Base-by-base conservation (phyloP, 371 early-diverging fungal genomes). In the Zopfochytrium polystomum region DNA sequence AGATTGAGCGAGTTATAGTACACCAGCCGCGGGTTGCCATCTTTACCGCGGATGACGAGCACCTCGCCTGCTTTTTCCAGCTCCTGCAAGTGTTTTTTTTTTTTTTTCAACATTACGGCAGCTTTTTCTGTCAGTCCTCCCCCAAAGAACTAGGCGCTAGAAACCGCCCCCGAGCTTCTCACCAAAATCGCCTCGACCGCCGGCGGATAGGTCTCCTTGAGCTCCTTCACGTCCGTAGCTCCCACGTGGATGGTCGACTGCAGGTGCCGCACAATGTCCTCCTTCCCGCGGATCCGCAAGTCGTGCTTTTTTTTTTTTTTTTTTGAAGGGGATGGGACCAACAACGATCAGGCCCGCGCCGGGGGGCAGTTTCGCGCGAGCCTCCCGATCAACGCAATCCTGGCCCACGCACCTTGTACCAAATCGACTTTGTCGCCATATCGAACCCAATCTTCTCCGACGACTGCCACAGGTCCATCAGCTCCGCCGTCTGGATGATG, bases 181-280 rank as follows among this genome's bases (percentile, higher is more conserved):
- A 66, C 72, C 54, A 84, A 78, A 3, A 90, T 85, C 13, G 86
- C 84, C 38, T 83, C 82, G 20, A 76, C 59, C 23, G 89, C 69
- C 44, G 87, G 87, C 18, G 89, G 74, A 64, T 89, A 88, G 2
- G 90, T 90, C 55, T 91, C 93, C 43, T 84, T 83, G 35, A 93
- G 76, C 43, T 87, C 88, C 63, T 86, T 88, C 50, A 85, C 83
- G 33, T 90, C 90, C 74, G 89, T 83, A 1, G 91, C 93, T 7
- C 87, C 88, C 38, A 81, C 75, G 44, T 80, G 75, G 38, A 71
- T 77, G 30, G 80, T 76, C 30, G 74, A 65, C 26, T 85, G 75
- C 52, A 93, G 72, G 11, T 89, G 65, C 5, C 73, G 68, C 18
- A 91, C 59, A 25, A 93, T 67, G 51, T 90, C 90, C 18, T 89